phyloP scores from a whole-genome alignment of 306 rosid species.

The Benincasa hispida region DNA sequence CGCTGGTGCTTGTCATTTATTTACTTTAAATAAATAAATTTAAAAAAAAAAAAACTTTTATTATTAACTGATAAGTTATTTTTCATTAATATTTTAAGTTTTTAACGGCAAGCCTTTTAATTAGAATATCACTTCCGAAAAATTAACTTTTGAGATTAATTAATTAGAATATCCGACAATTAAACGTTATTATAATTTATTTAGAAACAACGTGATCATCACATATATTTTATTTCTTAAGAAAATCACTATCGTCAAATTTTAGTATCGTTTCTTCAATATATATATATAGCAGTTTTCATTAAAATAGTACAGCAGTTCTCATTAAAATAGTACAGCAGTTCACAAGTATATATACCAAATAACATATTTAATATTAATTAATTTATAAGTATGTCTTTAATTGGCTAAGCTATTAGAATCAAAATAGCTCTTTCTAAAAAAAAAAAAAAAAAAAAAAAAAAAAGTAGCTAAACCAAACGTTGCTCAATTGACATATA shows the following conservation, averaged over 20 bases:
- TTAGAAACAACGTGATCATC: not conserved
- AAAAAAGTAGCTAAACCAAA: too few species aligned
- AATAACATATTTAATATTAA: not conserved
- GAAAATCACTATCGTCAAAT: not conserved
- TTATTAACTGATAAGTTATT: not conserved
- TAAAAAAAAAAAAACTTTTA: too few species aligned
- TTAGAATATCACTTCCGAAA: not conserved
- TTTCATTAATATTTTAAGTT: not conserved
- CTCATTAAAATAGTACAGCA: not conserved
- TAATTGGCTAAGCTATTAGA: not conserved
- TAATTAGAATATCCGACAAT: not conserved
- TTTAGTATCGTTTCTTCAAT: not conserved
- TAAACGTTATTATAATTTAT: not conserved
- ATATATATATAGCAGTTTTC: too few species aligned
- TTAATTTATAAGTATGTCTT: not conserved
- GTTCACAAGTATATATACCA: not conserved
- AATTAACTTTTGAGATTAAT: not conserved
- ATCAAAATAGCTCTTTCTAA: too few species aligned
- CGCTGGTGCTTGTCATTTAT: not conserved
- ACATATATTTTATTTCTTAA: too few species aligned
- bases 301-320: too few species aligned
- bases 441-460: too few species aligned
- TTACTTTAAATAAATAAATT: too few species aligned
- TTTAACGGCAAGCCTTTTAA: not conserved
- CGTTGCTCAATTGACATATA: too few species aligned